Evolutionary conservation across 192 early-diverging fungal species (phyloP).

Genomic region (Martensiomyces pterosporus): DNA sequence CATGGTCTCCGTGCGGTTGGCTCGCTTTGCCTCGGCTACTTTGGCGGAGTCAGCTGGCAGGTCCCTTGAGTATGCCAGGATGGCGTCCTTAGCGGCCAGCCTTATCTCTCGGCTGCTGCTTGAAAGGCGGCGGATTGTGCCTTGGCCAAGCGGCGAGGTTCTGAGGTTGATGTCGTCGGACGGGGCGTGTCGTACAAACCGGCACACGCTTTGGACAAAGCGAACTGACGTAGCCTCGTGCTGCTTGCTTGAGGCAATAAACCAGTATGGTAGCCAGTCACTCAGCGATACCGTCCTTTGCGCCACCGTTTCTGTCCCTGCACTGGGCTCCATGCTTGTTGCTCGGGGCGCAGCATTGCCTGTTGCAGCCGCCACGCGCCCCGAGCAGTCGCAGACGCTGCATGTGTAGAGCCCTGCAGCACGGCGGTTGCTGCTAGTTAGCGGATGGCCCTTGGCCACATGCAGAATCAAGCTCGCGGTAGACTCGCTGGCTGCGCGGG

Average conservation of each 20-base stretch:
- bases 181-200: conserved; percentile 43
- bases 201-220: conserved; percentile 25
- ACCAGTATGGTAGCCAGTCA: conserved; percentile 49
- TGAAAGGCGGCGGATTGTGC: conserved; percentile 28
- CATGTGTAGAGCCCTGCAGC: too few species aligned
- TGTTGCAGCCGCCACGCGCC: too few species aligned
- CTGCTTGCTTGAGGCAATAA: conserved; percentile 36
- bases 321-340: background rate
- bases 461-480: too few species aligned
- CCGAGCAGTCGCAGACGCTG: conserved; percentile 6
- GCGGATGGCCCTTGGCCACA: background rate
- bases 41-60: conserved; percentile 10
- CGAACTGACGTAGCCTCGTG: conserved; percentile 13
- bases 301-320: background rate
- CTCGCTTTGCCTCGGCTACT: conserved; percentile 8
- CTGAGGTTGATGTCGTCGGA: conserved; percentile 28
- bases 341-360: too few species aligned
- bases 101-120: conserved; percentile 47
- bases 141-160: conserved; percentile 35
- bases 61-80: conserved; percentile 22
- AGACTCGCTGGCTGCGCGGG: too few species aligned
- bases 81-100: conserved; percentile 31
- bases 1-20: conserved; percentile 33
- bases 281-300: conserved; percentile 20
- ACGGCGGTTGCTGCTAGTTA: too few species aligned